Percentiles rank a stretch among this genome's conserved stretches.
Conservation (phyloP, 2,329 filamentous ascomycete genomes). For the Didymella pomorum region DNA sequence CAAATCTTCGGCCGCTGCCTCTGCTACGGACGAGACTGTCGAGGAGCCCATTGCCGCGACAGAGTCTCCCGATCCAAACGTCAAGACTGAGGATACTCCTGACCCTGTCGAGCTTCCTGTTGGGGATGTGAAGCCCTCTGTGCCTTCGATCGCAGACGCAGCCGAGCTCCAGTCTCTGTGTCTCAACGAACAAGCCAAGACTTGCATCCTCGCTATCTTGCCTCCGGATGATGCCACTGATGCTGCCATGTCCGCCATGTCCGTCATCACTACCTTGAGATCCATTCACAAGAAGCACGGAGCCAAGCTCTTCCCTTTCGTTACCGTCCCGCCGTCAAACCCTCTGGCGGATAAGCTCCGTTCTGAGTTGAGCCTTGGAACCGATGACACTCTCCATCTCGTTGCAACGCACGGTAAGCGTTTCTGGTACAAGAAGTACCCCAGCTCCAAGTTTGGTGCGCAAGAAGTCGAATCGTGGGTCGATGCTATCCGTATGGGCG, state of each 20-base stretch:
- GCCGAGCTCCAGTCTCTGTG: conserved; percentile 75
- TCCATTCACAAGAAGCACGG: conserved; percentile 80
- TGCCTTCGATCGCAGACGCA: conserved; percentile 70
- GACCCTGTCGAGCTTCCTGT: conserved; percentile 62
- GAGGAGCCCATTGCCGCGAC: conserved; percentile 60
- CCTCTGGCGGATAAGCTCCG: conserved; percentile 64
- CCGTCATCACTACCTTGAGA: conserved; percentile 66
- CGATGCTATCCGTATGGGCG: conserved; percentile 88
- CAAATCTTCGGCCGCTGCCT: conserved; percentile 56
- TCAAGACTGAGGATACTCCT: conserved; percentile 55
- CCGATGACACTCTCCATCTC: conserved; percentile 68
- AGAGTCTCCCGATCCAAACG: conserved; percentile 62
- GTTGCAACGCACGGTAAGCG: conserved; percentile 86
- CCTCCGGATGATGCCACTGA: conserved; percentile 56
- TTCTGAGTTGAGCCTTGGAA: conserved; percentile 67
- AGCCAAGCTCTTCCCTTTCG: conserved; percentile 82
- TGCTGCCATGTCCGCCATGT: conserved; percentile 50
- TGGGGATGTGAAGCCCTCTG: conserved; percentile 63
- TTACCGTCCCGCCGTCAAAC: conserved; percentile 72
- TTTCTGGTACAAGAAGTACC: conserved; percentile 83
- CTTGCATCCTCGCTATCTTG: conserved; percentile 75
- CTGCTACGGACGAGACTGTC: conserved; percentile 60
- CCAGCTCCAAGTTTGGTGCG: conserved; percentile 63
- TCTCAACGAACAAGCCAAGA: conserved; percentile 76
- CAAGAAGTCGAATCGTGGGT: conserved; percentile 82